Evolutionary conservation across 176 grass and related monocot genomes (phyloP), one percentile per base, ranked within the genome.

Genomic region (Carex scoparia): DNA sequence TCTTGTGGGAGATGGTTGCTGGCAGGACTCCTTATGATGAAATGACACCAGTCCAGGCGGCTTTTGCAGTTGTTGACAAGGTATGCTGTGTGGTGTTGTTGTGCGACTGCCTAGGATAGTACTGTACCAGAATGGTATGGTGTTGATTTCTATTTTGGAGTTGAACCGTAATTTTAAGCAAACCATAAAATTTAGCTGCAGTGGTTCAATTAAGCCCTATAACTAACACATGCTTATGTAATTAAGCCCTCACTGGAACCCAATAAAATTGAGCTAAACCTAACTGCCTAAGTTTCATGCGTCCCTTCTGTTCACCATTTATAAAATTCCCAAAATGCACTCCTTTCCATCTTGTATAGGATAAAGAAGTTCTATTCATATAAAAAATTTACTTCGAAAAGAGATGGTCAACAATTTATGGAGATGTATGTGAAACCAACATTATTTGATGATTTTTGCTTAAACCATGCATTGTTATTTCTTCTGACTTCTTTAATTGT

Each of bases 61-160:
- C 96, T 84, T 99, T 94, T 74, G 96, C 96, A 3, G 96, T 99
- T 76, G 89, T 99, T 85, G 88, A 94, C 88, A 99, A 99, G 96
- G 96, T 94, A 82, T 79, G 48, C 48, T 1, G 64, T 65, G 10
- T 46, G 84, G 10, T 31, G 12, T 14, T 77, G 23, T 23, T 7
- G 28, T 79, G 74, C 16, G 27, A 57, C 74, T 35, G 51, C 12
- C 2, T 79, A 15, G 74, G 28, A 58, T 57, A 33, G 28, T 79
- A 23, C 14, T 33, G 74, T 51, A 18, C 54, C 49, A 46, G n/a
- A 59, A 79, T 66, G 19, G 68, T 80, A 48, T 30, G 0, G 37
- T 80, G 7, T 48, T 46, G 33, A 18, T 62, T 64, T 65, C 5
- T 64, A 64, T 3, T 33, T 40, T 81, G 27, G n/a, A 44, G 37